Evolutionary conservation across 345 rosid genomes (phyloP).

Genomic region (Populus pruinosa): DNA sequence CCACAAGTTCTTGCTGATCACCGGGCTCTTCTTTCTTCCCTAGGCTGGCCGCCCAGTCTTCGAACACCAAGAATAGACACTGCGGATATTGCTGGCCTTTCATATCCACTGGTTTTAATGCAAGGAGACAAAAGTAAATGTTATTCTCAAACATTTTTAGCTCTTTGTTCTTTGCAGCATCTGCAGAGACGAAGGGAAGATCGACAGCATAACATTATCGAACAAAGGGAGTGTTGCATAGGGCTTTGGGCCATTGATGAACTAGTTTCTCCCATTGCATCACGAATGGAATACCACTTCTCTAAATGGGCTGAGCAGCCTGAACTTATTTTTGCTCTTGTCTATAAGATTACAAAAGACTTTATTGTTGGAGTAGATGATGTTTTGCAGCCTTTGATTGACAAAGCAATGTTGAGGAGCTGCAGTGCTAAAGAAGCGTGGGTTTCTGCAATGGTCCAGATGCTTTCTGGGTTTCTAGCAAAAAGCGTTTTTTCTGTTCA

Average conservation of each 20-base stretch:
- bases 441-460: slow-evolving; percentile 72
- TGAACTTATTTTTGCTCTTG: slow-evolving; percentile 68
- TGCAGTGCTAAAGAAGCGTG: slow-evolving; percentile 79
- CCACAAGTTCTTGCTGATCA: slow-evolving; percentile 66
- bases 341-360: slow-evolving; percentile 54
- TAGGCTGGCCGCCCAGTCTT: slow-evolving; percentile 85
- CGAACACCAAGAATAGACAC: slow-evolving; percentile 32
- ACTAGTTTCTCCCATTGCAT: slow-evolving; percentile 62
- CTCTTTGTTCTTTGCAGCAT: slow-evolving; percentile 67
- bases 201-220: slow-evolving; percentile 32
- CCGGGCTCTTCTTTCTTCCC: slow-evolving; percentile 64
- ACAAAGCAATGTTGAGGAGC: slow-evolving; percentile 53
- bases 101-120: slow-evolving; percentile 61
- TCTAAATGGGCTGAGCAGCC: slow-evolving; percentile 65
- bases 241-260: slow-evolving; percentile 72
- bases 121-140: slow-evolving; percentile 47
- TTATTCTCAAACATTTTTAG: slow-evolving; percentile 59
- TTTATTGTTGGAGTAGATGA: slow-evolving; percentile 63
- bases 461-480: slow-evolving; percentile 57
- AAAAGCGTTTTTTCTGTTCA: slow-evolving; percentile 48
- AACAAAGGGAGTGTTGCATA: slow-evolving; percentile 12
- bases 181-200: slow-evolving; percentile 49
- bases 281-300: slow-evolving; percentile 77
- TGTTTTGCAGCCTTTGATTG: slow-evolving; percentile 77
- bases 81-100: slow-evolving; percentile 35